A percentile compares a stretch with the other conserved stretches of the same genome.
Evolutionary conservation across 1,139 yeast species (phyloP).

Genomic region (Geotrichum carabidarum): DNA sequence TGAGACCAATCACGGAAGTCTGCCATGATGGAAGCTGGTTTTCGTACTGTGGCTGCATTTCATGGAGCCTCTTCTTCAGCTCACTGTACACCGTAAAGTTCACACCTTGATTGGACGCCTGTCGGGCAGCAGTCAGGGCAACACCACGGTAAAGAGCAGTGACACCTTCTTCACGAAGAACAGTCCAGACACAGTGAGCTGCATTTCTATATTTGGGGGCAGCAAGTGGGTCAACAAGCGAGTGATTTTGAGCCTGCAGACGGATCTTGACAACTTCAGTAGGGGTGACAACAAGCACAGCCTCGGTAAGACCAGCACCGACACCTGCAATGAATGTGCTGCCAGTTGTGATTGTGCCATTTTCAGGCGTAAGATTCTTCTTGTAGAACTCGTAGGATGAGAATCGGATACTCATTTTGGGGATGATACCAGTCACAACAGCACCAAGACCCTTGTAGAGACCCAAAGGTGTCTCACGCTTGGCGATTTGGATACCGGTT

Average conservation of each 20-base stretch:
- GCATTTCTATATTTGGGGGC: constrained; percentile 88
- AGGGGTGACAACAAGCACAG: constrained; percentile 89
- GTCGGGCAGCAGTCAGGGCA: constrained; percentile 92
- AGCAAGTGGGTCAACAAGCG: constrained; percentile 75
- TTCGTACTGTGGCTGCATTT: constrained; percentile 51
- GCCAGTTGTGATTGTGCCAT: constrained; percentile 64
- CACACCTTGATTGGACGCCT: constrained; percentile 97
- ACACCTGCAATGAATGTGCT: constrained; percentile 85
- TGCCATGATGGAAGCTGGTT: constrained; percentile 77
- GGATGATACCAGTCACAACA: constrained; percentile 93
- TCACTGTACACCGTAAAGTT: constrained; percentile 93
- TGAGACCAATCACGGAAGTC: constrained; percentile 83
- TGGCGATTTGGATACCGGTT: constrained; percentile 75
- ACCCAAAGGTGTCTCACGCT: constrained; percentile 77
- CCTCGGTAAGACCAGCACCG: constrained; percentile 96
- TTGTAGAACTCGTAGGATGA: constrained; percentile 89
- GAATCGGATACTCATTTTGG: constrained; percentile 96
- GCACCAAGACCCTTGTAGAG: constrained; percentile 95
- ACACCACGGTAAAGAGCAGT: constrained; percentile 91
- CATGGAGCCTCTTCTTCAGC: constrained; percentile 65
- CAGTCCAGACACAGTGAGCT: constrained; percentile 80
- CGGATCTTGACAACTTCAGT: constrained; percentile 96
- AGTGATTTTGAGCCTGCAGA: constrained; percentile 91
- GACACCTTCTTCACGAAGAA: constrained; percentile 87
- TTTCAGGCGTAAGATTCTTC: constrained; percentile 53